Evolutionary conservation across 1,284 basidiomycete genomes (phyloP), one percentile per base, ranked within the genome.

Genomic region (Trametes pubescens): DNA sequence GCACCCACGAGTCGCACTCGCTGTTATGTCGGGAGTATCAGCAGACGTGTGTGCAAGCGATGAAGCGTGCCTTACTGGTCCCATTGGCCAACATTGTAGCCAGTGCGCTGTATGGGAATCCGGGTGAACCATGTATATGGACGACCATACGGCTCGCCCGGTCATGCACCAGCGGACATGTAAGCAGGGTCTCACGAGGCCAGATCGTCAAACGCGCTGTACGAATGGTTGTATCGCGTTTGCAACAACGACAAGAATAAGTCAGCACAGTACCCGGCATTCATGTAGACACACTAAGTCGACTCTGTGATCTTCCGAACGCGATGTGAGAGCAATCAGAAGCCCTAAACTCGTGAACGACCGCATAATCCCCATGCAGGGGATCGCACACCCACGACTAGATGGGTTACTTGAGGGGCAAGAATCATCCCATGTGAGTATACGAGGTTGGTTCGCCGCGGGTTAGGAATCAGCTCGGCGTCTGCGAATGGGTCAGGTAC

Each of bases 21-120:
- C 59, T 53, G 51, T 60, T 48, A 60, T 40, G 21, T 60, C 51
- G 59, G 59, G 43, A 51, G 24, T 46, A 52, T 60, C 51, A 54
- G 43, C 21, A 26, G 26, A 40, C 43, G 14, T 38, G 14, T 16
- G 21, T 46, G 35, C 35, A 32, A 22, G 7, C 11, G 7, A 22
- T 35, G 37, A 6, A 47, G 10, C 32, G 54, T 35, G n/a, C 44
- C 46, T 47, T 24, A 49, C 35, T 34, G 46, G 34, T 46, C 34
- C 44, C 24, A 18, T 37, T 38, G 18, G 43, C 44, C 59, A 46
- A 14, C 18, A n/a, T 18, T 26, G 16, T 4, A 44, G 37, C 52
- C 24, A 58, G 32, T 61, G 24, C 44, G 37, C 37, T 11, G 52
- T 55, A 54, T 61, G 59, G 59, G 52, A 61, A 55, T 13, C 46